A percentile compares a stretch with the other conserved stretches of the same genome.
These are phyloP conservation scores for Trichoderma breve DNA, from an alignment of 2,329 filamentous ascomycete species.

Conservation along the genomic window DNA sequence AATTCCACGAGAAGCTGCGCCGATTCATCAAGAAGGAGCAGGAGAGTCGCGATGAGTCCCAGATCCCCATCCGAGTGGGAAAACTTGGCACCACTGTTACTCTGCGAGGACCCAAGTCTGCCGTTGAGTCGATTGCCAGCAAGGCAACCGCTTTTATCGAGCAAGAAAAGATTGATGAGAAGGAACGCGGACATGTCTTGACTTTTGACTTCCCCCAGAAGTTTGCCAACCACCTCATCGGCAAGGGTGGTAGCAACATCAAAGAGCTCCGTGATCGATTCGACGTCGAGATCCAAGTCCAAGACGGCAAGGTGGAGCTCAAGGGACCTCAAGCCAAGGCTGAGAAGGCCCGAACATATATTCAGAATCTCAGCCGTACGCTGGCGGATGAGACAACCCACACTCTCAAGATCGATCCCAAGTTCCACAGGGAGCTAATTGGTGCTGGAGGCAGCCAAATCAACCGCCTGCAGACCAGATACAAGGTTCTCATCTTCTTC, in stretches of 20 bases:
- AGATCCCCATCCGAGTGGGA: slow-evolving; percentile 60
- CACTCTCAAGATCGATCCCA: slow-evolving; percentile 83
- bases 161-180: slow-evolving; percentile 88
- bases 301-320: slow-evolving; percentile 91
- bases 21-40: slow-evolving; percentile 66
- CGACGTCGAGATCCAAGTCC: slow-evolving; percentile 77
- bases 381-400: slow-evolving; percentile 90
- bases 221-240: slow-evolving; percentile 80
- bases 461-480: slow-evolving; percentile 86
- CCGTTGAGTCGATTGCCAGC: slow-evolving; percentile 67
- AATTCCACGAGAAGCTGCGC: slow-evolving; percentile 63
- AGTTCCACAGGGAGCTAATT: slow-evolving; percentile 93
- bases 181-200: slow-evolving; percentile 83
- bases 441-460: slow-evolving; percentile 84
- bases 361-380: slow-evolving; percentile 73
- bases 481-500: slow-evolving; percentile 95
- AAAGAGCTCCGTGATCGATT: slow-evolving; percentile 64
- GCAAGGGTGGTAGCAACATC: slow-evolving; percentile 66
- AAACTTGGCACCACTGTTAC: slow-evolving; percentile 61
- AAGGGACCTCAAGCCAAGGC: slow-evolving; percentile 96
- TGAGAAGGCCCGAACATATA: slow-evolving; percentile 79
- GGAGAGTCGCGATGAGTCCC: slow-evolving; percentile 52
- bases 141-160: slow-evolving; percentile 79
- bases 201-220: slow-evolving; percentile 94
- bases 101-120: slow-evolving; percentile 72